Evolutionary conservation across 2,329 filamentous ascomycete species (phyloP), one percentile per base, ranked within the genome.

Genomic region (Colletotrichum salicis): DNA sequence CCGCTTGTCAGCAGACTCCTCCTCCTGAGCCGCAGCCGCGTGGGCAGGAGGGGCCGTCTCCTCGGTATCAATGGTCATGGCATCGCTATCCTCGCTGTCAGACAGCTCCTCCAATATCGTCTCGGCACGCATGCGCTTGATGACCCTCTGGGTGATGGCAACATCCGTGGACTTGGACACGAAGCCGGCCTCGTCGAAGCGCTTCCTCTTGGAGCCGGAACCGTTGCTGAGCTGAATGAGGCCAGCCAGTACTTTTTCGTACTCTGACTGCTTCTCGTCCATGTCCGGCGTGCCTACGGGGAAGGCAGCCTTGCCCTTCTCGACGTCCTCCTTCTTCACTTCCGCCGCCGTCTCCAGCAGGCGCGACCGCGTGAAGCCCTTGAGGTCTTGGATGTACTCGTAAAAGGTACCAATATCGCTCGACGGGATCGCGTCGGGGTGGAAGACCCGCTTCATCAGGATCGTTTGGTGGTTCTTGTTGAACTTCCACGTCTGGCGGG

Each of bases 391-490:
- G 74, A 98, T 89, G 83, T 98, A 98, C 63, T 90, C 87, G 78
- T 92, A 89, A 54, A 98, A 90, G 27, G 90, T 86, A 58, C 88
- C 83, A 70, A 94, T 91, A 82, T 96, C 89, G 71, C 88, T 84
- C 19, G 91, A 83, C 0, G 95, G 94, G 55, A 98, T 89, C 73
- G 89, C 88, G 76, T 91, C 89, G 74, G 90, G 83, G 75, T 93
- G 91, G 79, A 97, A 94, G 57, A 93, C 84, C 84, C 97, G 91
- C 81, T 96, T 96, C 79, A 98, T 89, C 13, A 98, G 86, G 76
- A 94, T 90, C 65, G 92, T 94, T 82, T 98, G 95, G 79, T 94
- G 91, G 76, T 94, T 95, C 84, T 98, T 98, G 85, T 97, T 97
- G 86, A 98, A 98, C 82, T 97, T 98, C 96, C 96, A 98, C 76